phyloP scores from a whole-genome alignment of 108 stramenopile species.

The Licmophora abbreviata region DNA sequence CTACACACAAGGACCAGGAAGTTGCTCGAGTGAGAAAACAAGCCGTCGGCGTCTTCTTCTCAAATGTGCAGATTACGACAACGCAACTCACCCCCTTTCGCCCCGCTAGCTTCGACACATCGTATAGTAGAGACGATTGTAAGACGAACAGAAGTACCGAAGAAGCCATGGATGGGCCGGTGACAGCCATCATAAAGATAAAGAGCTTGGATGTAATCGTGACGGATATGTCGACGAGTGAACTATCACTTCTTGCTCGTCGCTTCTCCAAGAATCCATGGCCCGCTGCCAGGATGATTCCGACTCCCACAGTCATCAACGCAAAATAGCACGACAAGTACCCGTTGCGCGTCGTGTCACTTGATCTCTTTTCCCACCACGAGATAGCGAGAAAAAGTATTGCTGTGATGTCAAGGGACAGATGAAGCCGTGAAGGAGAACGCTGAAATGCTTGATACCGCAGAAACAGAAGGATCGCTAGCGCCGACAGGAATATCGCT shows the following conservation, averaged over 20 bases:
- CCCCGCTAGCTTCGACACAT: conserved; percentile 28
- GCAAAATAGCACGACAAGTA: conserved; percentile 33
- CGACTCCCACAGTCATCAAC: conserved; percentile 22
- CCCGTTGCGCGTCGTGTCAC: conserved; percentile 48
- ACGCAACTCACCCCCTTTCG: conserved; percentile 1
- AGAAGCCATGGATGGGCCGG: conserved; percentile 64
- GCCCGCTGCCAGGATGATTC: conserved; percentile 31
- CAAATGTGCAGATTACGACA: too few relatives aligned
- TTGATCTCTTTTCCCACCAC: conserved; percentile 66
- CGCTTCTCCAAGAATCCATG: too few relatives aligned
- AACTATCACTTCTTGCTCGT: too few relatives aligned
- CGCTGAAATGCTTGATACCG: conserved; percentile 20
- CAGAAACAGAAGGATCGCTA: conserved; percentile 26
- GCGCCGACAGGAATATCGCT: conserved; percentile 42
- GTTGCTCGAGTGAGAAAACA: too few relatives aligned
- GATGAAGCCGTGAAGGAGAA: conserved; percentile 12
- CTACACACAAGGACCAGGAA: conserved; percentile 10
- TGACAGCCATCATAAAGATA: conserved; percentile 59
- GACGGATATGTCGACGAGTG: conserved; percentile 1
- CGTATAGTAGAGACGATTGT: conserved; percentile 42
- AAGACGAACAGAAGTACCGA: conserved; percentile 38
- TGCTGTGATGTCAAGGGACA: conserved; percentile 24
- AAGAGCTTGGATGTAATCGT: conserved; percentile 27
- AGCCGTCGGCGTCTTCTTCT: too few relatives aligned
- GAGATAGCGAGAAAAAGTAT: conserved; percentile 34